Evolutionary conservation across 768 basidiomycete genomes (phyloP).

Genomic region (Crucibulum laeve): DNA sequence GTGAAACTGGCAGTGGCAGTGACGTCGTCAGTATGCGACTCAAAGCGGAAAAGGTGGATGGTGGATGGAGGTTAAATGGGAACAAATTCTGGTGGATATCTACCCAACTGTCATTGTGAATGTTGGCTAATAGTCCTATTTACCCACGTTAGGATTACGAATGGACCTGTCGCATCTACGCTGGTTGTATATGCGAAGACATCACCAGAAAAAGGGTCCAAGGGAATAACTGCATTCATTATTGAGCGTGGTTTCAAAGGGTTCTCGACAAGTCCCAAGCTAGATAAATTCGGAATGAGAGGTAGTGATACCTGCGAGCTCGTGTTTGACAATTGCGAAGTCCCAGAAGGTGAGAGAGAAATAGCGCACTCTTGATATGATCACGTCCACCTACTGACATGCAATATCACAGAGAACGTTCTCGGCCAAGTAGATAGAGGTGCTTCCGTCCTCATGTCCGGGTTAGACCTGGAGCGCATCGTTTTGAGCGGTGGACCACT

Average conservation of each 20-base stretch:
- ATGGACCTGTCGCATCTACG: constrained; percentile 88
- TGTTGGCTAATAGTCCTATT: not conserved
- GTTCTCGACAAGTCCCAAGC: constrained; percentile 84
- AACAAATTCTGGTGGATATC: constrained; percentile 84
- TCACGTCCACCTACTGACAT: not conserved
- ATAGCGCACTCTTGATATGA: not conserved
- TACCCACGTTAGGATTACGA: constrained; percentile 74
- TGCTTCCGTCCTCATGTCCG: constrained; percentile 89
- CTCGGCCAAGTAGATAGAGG: constrained; percentile 79
- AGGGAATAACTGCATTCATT: constrained; percentile 90
- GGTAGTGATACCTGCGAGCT: constrained; percentile 94
- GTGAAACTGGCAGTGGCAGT: constrained; percentile 86
- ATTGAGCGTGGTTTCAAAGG: constrained; percentile 79
- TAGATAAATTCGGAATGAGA: constrained; percentile 97
- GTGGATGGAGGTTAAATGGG: constrained; percentile 80
- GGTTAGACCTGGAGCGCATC: constrained; percentile 86
- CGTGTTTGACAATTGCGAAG: constrained; percentile 85
- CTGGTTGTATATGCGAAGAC: constrained; percentile 94
- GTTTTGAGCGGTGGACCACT: constrained; percentile 91
- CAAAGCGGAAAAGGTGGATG: constrained; percentile 71
- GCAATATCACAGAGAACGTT: constrained; percentile 62
- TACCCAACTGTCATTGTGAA: not conserved
- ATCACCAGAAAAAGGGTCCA: constrained; percentile 68
- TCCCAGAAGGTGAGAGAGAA: constrained; percentile 71
- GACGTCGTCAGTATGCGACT: constrained; percentile 95